These are phyloP conservation scores for Limonomyces culmigenus DNA, from an alignment of 1,284 basidiomycete genomes.

Conservation along the genomic window DNA sequence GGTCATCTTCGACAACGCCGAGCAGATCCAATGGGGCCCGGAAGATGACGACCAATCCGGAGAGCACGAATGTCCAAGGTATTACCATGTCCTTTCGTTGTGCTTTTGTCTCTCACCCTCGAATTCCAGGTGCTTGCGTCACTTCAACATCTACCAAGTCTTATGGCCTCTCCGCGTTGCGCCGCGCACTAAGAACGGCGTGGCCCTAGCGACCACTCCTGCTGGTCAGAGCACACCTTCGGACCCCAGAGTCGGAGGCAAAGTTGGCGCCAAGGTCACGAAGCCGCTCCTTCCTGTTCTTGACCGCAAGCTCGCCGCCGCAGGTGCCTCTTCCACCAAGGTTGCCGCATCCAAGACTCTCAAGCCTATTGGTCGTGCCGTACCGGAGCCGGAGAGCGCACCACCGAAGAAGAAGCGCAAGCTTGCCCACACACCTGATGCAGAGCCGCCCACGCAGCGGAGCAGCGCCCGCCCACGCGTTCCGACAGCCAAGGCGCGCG, in stretches of 20 bases:
- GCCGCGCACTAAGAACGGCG: constrained; percentile 15
- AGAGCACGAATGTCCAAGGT: constrained; percentile 58
- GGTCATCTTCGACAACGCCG: constrained; percentile 54
- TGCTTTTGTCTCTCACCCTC: constrained; percentile 5
- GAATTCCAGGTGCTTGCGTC: constrained; percentile 47
- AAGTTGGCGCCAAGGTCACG: constrained; percentile 23
- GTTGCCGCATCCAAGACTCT: constrained; percentile 12
- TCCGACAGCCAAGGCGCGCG: constrained; percentile 16
- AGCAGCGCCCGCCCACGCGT: constrained; percentile 11
- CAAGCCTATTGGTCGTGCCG: constrained; percentile 18
- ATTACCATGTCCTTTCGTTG: constrained; percentile 12
- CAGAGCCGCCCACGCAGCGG: constrained; percentile 13
- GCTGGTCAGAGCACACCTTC: constrained; percentile 33
- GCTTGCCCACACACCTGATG: constrained; percentile 21
- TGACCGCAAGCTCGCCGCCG: constrained; percentile 35
- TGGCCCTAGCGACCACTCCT: constrained; percentile 27
- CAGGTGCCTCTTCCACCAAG: constrained; percentile 21
- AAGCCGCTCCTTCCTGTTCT: constrained; percentile 29
- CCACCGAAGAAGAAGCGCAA: constrained; percentile 16
- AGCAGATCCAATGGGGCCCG: constrained; percentile 25
- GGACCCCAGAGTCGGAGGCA: constrained; percentile 15
- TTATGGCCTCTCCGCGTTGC: constrained; percentile 51
- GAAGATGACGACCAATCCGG: constrained; percentile 32
- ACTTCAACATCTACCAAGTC: constrained; percentile 53
- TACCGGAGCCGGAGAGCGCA: constrained; percentile 25